phyloP scores from a whole-genome alignment of 2,329 filamentous ascomycete genomes.

The Epichloe gansuensis region DNA sequence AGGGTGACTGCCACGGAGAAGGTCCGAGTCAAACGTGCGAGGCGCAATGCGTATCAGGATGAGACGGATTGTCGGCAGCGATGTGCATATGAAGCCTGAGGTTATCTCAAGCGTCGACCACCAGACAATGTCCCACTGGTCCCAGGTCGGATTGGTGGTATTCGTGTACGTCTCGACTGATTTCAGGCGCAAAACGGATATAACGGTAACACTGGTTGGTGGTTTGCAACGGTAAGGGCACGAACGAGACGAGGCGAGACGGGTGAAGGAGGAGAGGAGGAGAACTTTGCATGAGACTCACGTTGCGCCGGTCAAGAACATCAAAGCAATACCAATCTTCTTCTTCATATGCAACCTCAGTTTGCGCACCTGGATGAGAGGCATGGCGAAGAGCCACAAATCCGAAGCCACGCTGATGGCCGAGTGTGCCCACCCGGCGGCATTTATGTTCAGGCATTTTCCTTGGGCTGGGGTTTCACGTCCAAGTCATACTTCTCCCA shows the following conservation, averaged over 20 bases:
- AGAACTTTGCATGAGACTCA: not conserved
- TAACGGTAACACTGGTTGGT: not conserved
- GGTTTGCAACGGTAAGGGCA: not conserved
- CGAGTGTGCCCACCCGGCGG: not conserved
- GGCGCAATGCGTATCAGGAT: constrained; percentile 2
- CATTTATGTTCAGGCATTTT: not conserved
- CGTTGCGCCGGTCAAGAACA: constrained; percentile 4
- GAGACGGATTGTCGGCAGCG: constrained; percentile 1
- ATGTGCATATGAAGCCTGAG: constrained; percentile 4
- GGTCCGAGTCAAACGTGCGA: not conserved
- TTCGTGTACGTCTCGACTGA: not conserved
- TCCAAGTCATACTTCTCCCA: constrained; percentile 22
- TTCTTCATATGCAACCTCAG: constrained; percentile 3
- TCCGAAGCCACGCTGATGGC: not conserved
- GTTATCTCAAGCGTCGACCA: constrained; percentile 4
- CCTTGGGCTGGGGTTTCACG: not conserved
- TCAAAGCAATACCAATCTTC: constrained; percentile 3
- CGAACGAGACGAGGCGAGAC: not conserved
- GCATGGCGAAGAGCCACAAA: constrained; percentile 3
- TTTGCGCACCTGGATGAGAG: constrained; percentile 1
- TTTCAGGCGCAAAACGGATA: constrained; percentile 3
- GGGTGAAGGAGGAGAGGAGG: not conserved
- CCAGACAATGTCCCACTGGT: constrained; percentile 1
- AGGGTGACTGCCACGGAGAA: not conserved
- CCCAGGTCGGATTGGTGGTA: constrained; percentile 2